A percentile compares a stretch with the other conserved stretches of the same genome.
These are phyloP conservation scores for Linum tenue DNA, from an alignment of 345 rosid genomes.

Conservation along the genomic window DNA sequence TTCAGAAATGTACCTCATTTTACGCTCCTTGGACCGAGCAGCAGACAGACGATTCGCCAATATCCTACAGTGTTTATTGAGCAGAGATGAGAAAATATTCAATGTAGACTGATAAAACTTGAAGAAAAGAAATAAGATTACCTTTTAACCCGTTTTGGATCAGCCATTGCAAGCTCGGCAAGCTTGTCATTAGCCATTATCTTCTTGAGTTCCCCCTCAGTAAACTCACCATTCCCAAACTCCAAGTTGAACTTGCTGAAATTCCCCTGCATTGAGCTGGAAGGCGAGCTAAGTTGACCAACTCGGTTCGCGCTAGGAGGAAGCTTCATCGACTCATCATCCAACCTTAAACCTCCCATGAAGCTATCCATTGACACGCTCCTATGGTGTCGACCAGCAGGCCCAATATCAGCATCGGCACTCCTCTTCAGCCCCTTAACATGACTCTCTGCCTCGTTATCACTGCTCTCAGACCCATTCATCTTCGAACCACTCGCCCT, in stretches of 20 bases:
- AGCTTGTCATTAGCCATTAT: slow-evolving; percentile 6
- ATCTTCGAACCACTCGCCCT: slow-evolving; percentile 6
- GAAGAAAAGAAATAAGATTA: background rate
- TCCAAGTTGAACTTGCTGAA: background rate
- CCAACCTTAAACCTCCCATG: background rate
- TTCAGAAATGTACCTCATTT: slow-evolving; percentile 8
- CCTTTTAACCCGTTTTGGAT: slow-evolving; percentile 11
- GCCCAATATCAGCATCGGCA: slow-evolving; percentile 6
- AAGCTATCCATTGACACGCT: slow-evolving; percentile 10
- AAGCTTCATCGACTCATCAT: slow-evolving; percentile 2
- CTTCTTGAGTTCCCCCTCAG: slow-evolving; percentile 4
- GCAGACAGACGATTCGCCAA: slow-evolving; percentile 10
- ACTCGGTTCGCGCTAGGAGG: background rate
- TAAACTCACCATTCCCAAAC: slow-evolving; percentile 8
- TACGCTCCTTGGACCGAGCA: slow-evolving; percentile 11
- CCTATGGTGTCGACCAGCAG: slow-evolving; percentile 6
- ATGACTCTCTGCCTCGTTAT: slow-evolving; percentile 8
- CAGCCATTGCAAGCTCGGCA: slow-evolving; percentile 5
- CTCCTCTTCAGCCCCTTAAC: slow-evolving; percentile 2
- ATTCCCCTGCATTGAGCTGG: background rate
- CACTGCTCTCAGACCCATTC: slow-evolving; percentile 8
- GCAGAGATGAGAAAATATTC: background rate
- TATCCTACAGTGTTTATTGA: background rate
- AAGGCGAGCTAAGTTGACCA: slow-evolving; percentile 3
- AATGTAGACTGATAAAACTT: background rate